Percentiles rank a stretch among this genome's conserved stretches.
Conservation (phyloP, 1,139 yeast species). For the Saccharomyces hybrid region DNA sequence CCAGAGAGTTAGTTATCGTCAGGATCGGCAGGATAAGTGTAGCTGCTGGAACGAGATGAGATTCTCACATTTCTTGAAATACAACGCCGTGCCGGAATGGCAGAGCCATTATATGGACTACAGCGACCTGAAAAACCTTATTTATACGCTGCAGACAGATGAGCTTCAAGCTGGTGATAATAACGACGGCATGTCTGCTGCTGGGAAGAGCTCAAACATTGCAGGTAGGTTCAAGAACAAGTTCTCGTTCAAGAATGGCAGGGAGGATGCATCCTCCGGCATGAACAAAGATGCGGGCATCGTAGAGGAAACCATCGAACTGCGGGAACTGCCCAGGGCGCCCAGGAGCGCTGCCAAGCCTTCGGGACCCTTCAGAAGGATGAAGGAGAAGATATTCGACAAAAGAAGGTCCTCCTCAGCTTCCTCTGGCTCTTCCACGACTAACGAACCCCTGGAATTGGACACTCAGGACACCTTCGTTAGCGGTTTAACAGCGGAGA, state of each 20-base stretch:
- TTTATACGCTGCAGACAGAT: slow-evolving; percentile 58
- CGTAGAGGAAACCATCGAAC: slow-evolving; percentile 27
- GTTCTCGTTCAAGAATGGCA: slow-evolving; percentile 9
- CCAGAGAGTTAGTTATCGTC: too few species aligned
- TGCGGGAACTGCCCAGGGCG: slow-evolving; percentile 15
- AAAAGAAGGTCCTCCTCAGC: slow-evolving; percentile 25
- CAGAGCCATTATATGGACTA: slow-evolving; percentile 61
- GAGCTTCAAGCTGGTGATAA: slow-evolving; percentile 34
- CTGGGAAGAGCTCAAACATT: slow-evolving; percentile 7
- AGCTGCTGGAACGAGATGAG: slow-evolving; percentile 39
- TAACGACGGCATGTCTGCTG: slow-evolving; percentile 3
- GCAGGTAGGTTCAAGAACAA: slow-evolving; percentile 15
- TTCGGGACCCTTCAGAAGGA: slow-evolving; percentile 9
- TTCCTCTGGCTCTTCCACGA: slow-evolving; percentile 4
- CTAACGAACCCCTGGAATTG: slow-evolving; percentile 16
- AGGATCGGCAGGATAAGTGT: background rate
- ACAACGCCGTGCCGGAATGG: slow-evolving; percentile 76
- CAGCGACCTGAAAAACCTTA: slow-evolving; percentile 55
- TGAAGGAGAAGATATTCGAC: slow-evolving; percentile 15
- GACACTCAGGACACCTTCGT: slow-evolving; percentile 38
- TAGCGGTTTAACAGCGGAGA: slow-evolving; percentile 50
- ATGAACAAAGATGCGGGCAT: slow-evolving; percentile 12
- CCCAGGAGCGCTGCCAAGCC: slow-evolving; percentile 3
- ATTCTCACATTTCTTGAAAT: slow-evolving; percentile 64
- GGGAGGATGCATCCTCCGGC: slow-evolving; percentile 6